Evolutionary conservation across 192 early-diverging fungal species (phyloP).

Genomic region (Oehlia diaphana): DNA sequence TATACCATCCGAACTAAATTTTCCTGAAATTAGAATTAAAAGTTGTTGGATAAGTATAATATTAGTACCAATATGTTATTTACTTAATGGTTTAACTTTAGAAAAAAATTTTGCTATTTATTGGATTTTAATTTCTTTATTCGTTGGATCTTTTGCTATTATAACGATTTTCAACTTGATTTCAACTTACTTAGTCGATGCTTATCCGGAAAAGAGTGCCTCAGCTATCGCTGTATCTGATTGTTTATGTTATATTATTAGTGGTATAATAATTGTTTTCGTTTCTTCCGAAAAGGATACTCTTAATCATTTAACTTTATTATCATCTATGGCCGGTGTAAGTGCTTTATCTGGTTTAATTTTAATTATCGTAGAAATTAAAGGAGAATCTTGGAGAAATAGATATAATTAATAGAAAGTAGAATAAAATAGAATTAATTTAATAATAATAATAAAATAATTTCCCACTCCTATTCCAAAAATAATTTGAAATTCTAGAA

Average conservation of each 20-base stretch:
- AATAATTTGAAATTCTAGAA: no score
- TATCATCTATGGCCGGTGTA: not conserved
- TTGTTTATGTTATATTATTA: not conserved
- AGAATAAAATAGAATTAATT: no score
- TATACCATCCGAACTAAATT: slow-evolving; percentile 11
- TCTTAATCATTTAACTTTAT: not conserved
- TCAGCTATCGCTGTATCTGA: not conserved
- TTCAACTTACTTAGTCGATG: slow-evolving; percentile 13
- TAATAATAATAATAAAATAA: no score
- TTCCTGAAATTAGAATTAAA: slow-evolving; percentile 30
- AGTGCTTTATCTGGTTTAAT: not conserved
- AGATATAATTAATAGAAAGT: not conserved
- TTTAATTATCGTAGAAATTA: not conserved
- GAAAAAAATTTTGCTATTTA: slow-evolving; percentile 29
- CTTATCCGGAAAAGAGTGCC: not conserved
- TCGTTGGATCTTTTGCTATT: slow-evolving; percentile 15
- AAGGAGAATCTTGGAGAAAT: not conserved
- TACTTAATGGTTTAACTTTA: slow-evolving; percentile 36
- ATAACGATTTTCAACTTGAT: not conserved
- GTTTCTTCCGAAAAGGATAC: not conserved
- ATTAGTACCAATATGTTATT: slow-evolving; percentile 31
- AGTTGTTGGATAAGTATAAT: slow-evolving; percentile 39
- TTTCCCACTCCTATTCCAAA: no score
- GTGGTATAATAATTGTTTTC: not conserved
- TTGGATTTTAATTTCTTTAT: slow-evolving; percentile 29